Conservation (phyloP, 2,329 filamentous ascomycete species). For the Rutstroemia sp. region DNA sequence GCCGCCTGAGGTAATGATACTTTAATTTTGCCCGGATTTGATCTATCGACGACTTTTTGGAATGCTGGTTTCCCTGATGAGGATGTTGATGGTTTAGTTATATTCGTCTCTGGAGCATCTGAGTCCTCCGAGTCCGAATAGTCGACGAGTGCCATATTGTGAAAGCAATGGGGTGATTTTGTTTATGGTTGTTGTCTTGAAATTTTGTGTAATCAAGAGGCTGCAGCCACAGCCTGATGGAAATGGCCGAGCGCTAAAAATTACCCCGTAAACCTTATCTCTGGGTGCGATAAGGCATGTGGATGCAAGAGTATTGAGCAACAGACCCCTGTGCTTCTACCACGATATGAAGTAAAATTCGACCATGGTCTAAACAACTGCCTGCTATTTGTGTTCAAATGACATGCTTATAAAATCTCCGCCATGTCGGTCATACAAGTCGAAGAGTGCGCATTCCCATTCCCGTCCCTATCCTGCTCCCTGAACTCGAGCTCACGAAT, state of each 20-base stretch:
- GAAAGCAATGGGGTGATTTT: not conserved
- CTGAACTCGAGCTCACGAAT: not conserved
- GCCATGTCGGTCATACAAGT: constrained; percentile 32
- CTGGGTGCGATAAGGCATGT: constrained; percentile 2
- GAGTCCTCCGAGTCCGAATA: constrained; percentile 63
- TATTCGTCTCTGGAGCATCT: constrained; percentile 40
- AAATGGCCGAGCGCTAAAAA: not conserved
- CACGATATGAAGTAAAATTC: not conserved
- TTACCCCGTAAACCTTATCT: not conserved
- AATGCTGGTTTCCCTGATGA: constrained; percentile 50
- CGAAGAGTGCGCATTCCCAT: constrained; percentile 28
- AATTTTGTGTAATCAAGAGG: not conserved
- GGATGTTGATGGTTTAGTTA: constrained; percentile 28
- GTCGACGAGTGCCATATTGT: constrained; percentile 55
- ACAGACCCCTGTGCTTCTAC: not conserved
- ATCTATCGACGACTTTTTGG: constrained; percentile 73
- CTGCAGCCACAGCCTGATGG: not conserved
- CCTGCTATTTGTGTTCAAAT: not conserved
- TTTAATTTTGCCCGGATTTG: constrained; percentile 76
- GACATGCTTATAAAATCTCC: not conserved
- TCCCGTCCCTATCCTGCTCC: not conserved
- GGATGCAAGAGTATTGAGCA: not conserved
- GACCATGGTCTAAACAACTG: not conserved
- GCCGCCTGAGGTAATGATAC: constrained; percentile 60
- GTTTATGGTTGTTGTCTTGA: not conserved